A percentile compares a stretch with the other conserved stretches of the same genome.
Conservation (phyloP, 2,329 filamentous ascomycete species). For the Nigrospora sphaerica region DNA sequence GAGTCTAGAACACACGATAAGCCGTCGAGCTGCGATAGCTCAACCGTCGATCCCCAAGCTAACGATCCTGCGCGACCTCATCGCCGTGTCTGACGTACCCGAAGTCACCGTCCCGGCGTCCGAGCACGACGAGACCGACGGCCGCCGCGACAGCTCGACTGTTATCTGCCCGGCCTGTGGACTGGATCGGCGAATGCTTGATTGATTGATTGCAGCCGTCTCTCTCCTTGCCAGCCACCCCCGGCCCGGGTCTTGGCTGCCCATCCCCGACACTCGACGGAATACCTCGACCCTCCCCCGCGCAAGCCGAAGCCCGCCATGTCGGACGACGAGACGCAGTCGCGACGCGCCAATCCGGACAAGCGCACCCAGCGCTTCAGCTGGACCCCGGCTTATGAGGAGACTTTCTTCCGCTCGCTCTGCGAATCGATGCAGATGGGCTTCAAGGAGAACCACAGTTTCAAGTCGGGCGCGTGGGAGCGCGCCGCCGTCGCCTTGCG, state of each 20-base stretch:
- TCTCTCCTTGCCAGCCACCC: not conserved
- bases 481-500: constrained; percentile 46
- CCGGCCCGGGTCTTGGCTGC: not conserved
- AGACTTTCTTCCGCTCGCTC: constrained; percentile 53
- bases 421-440: constrained; percentile 52
- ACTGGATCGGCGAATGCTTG: too few species aligned
- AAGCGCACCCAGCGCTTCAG: constrained; percentile 44
- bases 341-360: constrained; percentile 19
- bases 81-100: too few species aligned
- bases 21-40: not conserved
- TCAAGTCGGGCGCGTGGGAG: constrained; percentile 56
- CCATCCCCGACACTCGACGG: not conserved
- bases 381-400: constrained; percentile 52
- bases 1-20: constrained; percentile 1
- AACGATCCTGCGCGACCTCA: too few species aligned
- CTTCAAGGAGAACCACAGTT: constrained; percentile 50
- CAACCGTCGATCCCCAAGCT: not conserved
- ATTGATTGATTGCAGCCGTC: too few species aligned
- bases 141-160: too few species aligned
- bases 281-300: not conserved
- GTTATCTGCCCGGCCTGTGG: too few species aligned
- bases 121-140: too few species aligned
- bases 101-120: too few species aligned
- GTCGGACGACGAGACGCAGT: constrained; percentile 21
- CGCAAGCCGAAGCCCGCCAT: constrained; percentile 9